Evolutionary conservation across 2,329 filamentous ascomycete genomes (phyloP).

Genomic region (Fusarium sublunatum): DNA sequence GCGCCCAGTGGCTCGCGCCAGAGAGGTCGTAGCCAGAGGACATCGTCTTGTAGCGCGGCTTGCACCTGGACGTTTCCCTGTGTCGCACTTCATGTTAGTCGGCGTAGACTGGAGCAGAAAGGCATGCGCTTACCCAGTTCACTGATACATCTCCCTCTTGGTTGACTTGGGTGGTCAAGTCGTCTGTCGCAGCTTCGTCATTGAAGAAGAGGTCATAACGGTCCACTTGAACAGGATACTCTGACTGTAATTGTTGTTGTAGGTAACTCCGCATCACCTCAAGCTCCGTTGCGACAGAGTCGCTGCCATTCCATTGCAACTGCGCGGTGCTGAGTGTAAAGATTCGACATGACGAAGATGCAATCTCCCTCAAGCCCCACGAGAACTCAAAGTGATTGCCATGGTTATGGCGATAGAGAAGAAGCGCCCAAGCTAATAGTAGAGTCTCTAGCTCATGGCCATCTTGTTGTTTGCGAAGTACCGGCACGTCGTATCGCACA

Average conservation of each 20-base stretch:
- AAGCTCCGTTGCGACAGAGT: constrained; percentile 33
- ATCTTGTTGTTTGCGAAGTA: constrained; percentile 26
- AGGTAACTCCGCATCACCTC: constrained; percentile 32
- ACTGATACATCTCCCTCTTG: constrained; percentile 29
- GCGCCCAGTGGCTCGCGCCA: constrained; percentile 44
- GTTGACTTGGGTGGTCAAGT: constrained; percentile 16
- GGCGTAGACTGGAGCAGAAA: background rate
- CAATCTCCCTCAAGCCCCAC: constrained; percentile 36
- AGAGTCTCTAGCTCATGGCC: constrained; percentile 31
- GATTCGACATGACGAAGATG: constrained; percentile 20
- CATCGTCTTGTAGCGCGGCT: constrained; percentile 29
- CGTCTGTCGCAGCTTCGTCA: constrained; percentile 36
- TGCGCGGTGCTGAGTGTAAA: constrained; percentile 41
- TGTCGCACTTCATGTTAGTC: constrained; percentile 11
- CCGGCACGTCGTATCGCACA: constrained; percentile 36
- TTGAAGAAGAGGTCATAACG: constrained; percentile 38
- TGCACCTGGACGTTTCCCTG: constrained; percentile 44
- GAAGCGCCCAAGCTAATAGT: constrained; percentile 41
- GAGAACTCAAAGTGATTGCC: constrained; percentile 42
- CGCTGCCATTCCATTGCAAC: constrained; percentile 34
- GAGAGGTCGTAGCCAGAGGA: constrained; percentile 35
- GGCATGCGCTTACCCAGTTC: constrained; percentile 35
- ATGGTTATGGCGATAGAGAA: constrained; percentile 41
- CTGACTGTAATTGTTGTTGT: constrained; percentile 24
- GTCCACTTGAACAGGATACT: constrained; percentile 6